Base-by-base conservation (phyloP, 192 early-diverging fungal genomes). In the Mortierella alpina region DNA sequence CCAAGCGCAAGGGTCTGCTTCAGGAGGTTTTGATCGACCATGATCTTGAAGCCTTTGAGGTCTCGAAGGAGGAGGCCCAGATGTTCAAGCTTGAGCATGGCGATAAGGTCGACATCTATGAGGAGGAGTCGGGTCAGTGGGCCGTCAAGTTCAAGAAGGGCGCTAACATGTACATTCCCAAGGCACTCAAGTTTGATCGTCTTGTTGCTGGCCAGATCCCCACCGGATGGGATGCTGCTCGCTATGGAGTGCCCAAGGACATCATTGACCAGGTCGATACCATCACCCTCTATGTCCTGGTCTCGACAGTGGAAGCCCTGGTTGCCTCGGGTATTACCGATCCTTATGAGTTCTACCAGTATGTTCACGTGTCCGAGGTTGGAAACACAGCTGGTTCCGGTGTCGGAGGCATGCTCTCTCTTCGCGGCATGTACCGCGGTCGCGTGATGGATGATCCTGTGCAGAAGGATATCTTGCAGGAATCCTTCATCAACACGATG, bases 271-370 rank as follows among this genome's bases (percentile, higher is more conserved):
- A 98, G 85, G 96, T 98, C 41, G 97, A 98, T 79, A 91, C 85
- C 18, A 93, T 96, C 66, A 97, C 97, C 6, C 90, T 96, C 55
- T 98, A 93, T 84, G 92, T 92, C 54, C 80, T 98, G 50, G 92
- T 98, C 48, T 90, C 95, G 22, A 98, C 96, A 52, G 96, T 96
- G 23, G 96, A 98, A 84, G 96, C 96, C 39, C 86, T 98, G 63
- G 86, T 96, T 57, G 87, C 94, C 44, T 93, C 93, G 67, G 96
- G 96, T 87, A 93, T 98, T 58, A 96, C 95, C 20, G 96, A 98
- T 72, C 96, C 96, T 42, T 98, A 98, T 88, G 96, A 98, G 86
- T 93, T 98, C 87, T 98, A 94, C 90, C 88, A 96, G 82, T 96
- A 97, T 70, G 94, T 98, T 54, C 96, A 98, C 82, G 95, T 98